phyloP scores from a whole-genome alignment of 2,329 filamentous ascomycete species.

The Sarocladiaceae sp. region DNA sequence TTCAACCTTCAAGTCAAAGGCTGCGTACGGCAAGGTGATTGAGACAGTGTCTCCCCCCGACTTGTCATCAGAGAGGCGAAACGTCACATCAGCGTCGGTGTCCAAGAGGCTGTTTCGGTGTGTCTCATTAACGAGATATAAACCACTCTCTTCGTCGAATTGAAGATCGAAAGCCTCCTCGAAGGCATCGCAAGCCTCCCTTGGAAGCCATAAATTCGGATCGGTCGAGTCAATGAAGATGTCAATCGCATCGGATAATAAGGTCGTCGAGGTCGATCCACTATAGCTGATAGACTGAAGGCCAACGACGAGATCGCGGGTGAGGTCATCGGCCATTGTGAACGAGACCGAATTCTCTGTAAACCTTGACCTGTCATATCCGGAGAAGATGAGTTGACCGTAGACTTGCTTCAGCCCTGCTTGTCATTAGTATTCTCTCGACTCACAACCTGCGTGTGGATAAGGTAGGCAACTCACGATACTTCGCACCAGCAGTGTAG shows the following conservation, averaged over 20 bases:
- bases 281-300: slow-evolving; percentile 8
- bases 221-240: slow-evolving; percentile 5
- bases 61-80: not conserved
- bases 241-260: not conserved
- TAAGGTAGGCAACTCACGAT: no score
- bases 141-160: not conserved
- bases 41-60: not conserved
- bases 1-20: slow-evolving; percentile 1
- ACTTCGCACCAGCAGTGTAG: slow-evolving; percentile 6
- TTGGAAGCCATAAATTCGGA: slow-evolving; percentile 1
- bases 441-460: no score
- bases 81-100: slow-evolving; percentile 3
- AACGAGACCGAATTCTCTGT: slow-evolving; percentile 3
- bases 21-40: slow-evolving; percentile 1
- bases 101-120: slow-evolving; percentile 1
- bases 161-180: not conserved
- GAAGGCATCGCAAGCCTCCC: slow-evolving; percentile 1
- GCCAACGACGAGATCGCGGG: slow-evolving; percentile 1
- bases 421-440: not conserved
- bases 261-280: not conserved
- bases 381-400: slow-evolving; percentile 4
- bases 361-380: slow-evolving; percentile 2
- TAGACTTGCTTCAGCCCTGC: slow-evolving; percentile 5
- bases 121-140: slow-evolving; percentile 2
- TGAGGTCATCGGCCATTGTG: slow-evolving; percentile 3